Evolutionary conservation across 768 basidiomycete genomes (phyloP).

Genomic region (Agaricus blazei): DNA sequence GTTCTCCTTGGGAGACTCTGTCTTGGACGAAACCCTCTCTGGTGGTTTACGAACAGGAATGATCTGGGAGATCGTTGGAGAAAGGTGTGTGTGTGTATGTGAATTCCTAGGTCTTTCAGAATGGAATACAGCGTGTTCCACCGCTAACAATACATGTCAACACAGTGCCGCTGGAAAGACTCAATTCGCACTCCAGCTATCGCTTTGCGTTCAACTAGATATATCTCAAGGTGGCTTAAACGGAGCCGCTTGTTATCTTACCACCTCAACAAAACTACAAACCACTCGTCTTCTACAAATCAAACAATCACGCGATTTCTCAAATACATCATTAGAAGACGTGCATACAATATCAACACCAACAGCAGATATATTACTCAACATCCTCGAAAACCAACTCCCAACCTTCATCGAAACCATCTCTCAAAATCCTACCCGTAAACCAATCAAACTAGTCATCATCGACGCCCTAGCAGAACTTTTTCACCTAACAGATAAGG

Average conservation of each 20-base stretch:
- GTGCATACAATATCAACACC: conserved; percentile 60
- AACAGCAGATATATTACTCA: conserved; percentile 47
- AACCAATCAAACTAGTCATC: conserved; percentile 73
- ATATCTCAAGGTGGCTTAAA: conserved; percentile 46
- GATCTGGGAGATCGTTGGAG: conserved; percentile 85
- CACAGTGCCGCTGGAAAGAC: conserved; percentile 91
- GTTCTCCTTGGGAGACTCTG: conserved; percentile 70
- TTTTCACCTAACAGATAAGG: conserved; percentile 62
- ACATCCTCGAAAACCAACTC: conserved; percentile 49
- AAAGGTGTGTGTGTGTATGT: conserved; percentile 50
- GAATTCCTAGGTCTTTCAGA: conserved; percentile 14
- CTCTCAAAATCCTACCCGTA: conserved; percentile 24
- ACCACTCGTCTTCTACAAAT: conserved; percentile 70
- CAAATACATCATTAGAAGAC: conserved; percentile 42
- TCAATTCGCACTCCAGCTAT: conserved; percentile 82
- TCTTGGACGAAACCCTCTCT: conserved; percentile 65
- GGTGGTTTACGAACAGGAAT: conserved; percentile 78
- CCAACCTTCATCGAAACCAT: conserved; percentile 43
- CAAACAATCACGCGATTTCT: conserved; percentile 35
- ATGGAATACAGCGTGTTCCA: background rate
- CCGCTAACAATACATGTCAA: background rate
- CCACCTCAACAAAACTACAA: conserved; percentile 64
- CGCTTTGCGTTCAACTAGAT: conserved; percentile 74
- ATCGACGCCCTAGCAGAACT: conserved; percentile 88
- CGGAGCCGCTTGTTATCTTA: conserved; percentile 75